Conservation (phyloP, 805 yeast genomes). For the Sugiyamaella valdiviana region DNA sequence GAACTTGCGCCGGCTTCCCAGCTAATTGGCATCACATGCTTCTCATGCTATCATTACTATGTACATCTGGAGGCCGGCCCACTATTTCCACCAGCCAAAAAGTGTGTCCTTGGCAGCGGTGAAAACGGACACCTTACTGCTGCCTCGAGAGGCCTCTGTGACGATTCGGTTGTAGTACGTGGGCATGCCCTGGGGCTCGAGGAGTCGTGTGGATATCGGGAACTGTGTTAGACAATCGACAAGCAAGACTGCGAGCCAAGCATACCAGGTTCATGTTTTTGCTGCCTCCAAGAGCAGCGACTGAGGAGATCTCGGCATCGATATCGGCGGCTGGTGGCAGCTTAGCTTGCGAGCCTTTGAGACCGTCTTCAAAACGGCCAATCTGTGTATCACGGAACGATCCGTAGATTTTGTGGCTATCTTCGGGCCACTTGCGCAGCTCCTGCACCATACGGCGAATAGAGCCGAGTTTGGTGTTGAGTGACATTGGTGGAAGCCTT, state of each 20-base stretch:
- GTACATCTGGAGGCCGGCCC: not conserved
- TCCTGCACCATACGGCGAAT: slow-evolving; percentile 22
- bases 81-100: slow-evolving; percentile 45
- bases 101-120: slow-evolving; percentile 68
- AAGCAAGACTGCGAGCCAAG: not conserved
- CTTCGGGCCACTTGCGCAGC: slow-evolving; percentile 33
- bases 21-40: not conserved
- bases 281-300: slow-evolving; percentile 14
- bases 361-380: slow-evolving; percentile 33
- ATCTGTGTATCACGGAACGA: slow-evolving; percentile 44
- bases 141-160: slow-evolving; percentile 64
- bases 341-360: slow-evolving; percentile 16
- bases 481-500: slow-evolving; percentile 7
- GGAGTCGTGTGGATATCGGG: slow-evolving; percentile 45
- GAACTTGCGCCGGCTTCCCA: not conserved
- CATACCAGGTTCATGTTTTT: not conserved
- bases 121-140: slow-evolving; percentile 54
- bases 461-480: slow-evolving; percentile 15
- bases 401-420: slow-evolving; percentile 41
- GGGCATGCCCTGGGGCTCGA: slow-evolving; percentile 81
- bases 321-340: slow-evolving; percentile 25
- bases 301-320: slow-evolving; percentile 23
- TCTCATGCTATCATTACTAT: slow-evolving; percentile 1
- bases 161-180: slow-evolving; percentile 64
- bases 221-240: slow-evolving; percentile 17